These are phyloP conservation scores for Pyrenophora graminea DNA, from an alignment of 2,329 filamentous ascomycete genomes.

Conservation along the genomic window DNA sequence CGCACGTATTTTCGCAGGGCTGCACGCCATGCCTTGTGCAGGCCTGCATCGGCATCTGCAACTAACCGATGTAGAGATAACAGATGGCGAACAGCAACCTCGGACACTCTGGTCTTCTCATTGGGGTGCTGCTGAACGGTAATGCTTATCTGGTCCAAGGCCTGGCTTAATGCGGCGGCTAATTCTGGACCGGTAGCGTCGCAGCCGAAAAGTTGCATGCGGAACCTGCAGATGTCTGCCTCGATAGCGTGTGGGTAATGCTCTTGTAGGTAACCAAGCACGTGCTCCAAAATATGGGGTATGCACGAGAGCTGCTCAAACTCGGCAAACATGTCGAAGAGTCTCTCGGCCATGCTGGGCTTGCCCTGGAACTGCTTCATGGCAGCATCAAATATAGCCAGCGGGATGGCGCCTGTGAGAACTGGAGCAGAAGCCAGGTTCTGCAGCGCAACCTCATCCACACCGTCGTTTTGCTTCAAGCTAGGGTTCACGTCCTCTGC, in stretches of 20 bases:
- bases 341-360: conserved; percentile 68
- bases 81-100: conserved; percentile 56
- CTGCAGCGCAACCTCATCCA: conserved; percentile 62
- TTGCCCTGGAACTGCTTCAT: conserved; percentile 76
- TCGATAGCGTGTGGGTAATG: conserved; percentile 59
- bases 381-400: conserved; percentile 87
- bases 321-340: conserved; percentile 77
- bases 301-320: conserved; percentile 71
- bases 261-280: conserved; percentile 67
- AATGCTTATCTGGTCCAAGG: conserved; percentile 66
- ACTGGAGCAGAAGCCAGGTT: conserved; percentile 74
- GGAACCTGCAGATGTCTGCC: conserved; percentile 72
- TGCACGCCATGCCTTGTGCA: conserved; percentile 57
- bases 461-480: conserved; percentile 54
- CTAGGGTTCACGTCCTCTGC: conserved; percentile 65
- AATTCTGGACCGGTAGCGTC: conserved; percentile 69
- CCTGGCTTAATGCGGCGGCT: conserved; percentile 69
- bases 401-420: conserved; percentile 88
- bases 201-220: conserved; percentile 70
- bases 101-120: conserved; percentile 46
- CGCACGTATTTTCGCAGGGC: conserved; percentile 47
- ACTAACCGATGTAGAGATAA: conserved; percentile 50
- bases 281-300: conserved; percentile 70
- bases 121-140: conserved; percentile 47
- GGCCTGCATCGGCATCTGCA: conserved; percentile 56